Percentiles rank a stretch among this genome's conserved stretches.
These are phyloP conservation scores for Penicillium sp. DNA, from an alignment of 2,329 filamentous ascomycete species.

Conservation along the genomic window DNA sequence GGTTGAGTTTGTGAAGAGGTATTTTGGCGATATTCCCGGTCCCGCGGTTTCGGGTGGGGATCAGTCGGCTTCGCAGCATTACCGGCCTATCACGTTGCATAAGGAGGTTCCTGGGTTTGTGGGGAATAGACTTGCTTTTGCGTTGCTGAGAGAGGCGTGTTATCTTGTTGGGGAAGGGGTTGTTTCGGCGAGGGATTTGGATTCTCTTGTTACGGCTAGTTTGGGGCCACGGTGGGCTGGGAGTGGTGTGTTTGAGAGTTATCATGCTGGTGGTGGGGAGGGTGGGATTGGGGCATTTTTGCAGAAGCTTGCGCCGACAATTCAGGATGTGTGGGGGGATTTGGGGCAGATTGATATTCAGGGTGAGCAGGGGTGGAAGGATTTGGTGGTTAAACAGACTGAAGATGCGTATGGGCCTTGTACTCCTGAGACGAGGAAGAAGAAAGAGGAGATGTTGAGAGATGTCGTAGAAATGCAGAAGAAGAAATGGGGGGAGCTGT, in stretches of 20 bases:
- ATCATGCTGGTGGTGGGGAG: constrained; percentile 57
- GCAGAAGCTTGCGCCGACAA: constrained; percentile 55
- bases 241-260: constrained; percentile 58
- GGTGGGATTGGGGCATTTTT: constrained; percentile 54
- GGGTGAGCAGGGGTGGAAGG: constrained; percentile 48
- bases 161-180: constrained; percentile 55
- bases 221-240: constrained; percentile 57
- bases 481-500: constrained; percentile 2
- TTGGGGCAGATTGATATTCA: constrained; percentile 38
- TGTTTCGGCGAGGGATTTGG: constrained; percentile 52
- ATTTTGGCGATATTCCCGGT: constrained; percentile 35
- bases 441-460: constrained; percentile 29
- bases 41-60: background rate
- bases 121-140: constrained; percentile 58
- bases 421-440: constrained; percentile 17
- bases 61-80: constrained; percentile 12
- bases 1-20: constrained; percentile 35
- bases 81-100: constrained; percentile 49
- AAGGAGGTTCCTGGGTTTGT: constrained; percentile 58
- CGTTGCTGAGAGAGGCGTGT: constrained; percentile 55
- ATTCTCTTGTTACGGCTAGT: constrained; percentile 51
- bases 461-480: constrained; percentile 27
- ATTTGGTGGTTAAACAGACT: constrained; percentile 46
- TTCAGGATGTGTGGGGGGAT: constrained; percentile 55
- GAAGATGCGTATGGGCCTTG: constrained; percentile 47